These are phyloP conservation scores for Metschnikowia hibisci DNA, from an alignment of 805 yeast genomes.

Conservation along the genomic window DNA sequence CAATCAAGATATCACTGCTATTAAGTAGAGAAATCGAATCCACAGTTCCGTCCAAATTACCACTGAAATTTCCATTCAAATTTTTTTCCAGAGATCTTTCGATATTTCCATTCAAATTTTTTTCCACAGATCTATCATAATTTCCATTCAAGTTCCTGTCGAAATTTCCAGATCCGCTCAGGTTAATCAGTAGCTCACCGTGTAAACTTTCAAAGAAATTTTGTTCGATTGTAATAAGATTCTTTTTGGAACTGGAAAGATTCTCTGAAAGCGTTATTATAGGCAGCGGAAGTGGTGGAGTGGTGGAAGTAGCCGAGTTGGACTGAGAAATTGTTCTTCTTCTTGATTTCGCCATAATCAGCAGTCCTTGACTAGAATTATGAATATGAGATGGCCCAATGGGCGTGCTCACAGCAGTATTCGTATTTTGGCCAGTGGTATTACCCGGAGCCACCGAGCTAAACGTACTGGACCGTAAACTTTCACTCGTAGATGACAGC, in stretches of 20 bases:
- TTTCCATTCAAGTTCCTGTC: no score
- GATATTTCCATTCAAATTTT: no score
- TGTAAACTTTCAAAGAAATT: constrained; percentile 27
- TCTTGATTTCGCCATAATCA: constrained; percentile 11
- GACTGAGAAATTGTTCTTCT: constrained; percentile 24
- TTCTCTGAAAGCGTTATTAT: constrained; percentile 38
- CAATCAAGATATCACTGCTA: constrained; percentile 25
- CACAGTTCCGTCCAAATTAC: background rate
- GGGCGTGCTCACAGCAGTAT: constrained; percentile 8
- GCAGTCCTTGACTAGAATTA: constrained; percentile 15
- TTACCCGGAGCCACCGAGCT: constrained; percentile 9
- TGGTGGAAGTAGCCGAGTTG: constrained; percentile 17
- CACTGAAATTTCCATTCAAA: no score
- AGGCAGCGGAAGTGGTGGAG: constrained; percentile 36
- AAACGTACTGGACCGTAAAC: constrained; percentile 14
- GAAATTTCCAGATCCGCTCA: no score
- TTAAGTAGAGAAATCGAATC: constrained; percentile 20
- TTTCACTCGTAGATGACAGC: constrained; percentile 15
- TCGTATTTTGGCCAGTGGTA: constrained; percentile 1
- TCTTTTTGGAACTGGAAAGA: constrained; percentile 25
- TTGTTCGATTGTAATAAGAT: constrained; percentile 31
- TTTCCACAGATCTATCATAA: no score
- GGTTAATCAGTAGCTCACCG: background rate
- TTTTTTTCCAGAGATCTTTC: no score
- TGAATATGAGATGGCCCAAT: constrained; percentile 10